These are phyloP conservation scores for Clarireedia hainanense DNA, from an alignment of 2,329 filamentous ascomycete species.

Conservation along the genomic window DNA sequence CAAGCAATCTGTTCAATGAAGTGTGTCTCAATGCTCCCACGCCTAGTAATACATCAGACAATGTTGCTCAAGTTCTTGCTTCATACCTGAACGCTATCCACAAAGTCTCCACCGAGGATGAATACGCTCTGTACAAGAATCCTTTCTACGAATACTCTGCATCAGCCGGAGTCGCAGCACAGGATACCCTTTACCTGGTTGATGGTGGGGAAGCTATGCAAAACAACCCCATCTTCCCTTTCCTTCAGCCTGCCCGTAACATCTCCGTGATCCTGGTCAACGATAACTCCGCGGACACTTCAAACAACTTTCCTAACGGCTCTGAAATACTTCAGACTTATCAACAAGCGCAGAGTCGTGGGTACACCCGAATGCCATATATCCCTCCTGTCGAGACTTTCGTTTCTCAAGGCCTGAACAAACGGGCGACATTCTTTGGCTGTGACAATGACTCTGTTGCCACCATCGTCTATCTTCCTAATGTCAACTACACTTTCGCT, in stretches of 20 bases:
- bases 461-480: slow-evolving; percentile 33
- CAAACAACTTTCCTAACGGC: slow-evolving; percentile 33
- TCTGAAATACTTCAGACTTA: slow-evolving; percentile 31
- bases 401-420: slow-evolving; percentile 27
- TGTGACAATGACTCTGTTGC: slow-evolving; percentile 28
- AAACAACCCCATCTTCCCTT: slow-evolving; percentile 41
- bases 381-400: slow-evolving; percentile 32
- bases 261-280: slow-evolving; percentile 37
- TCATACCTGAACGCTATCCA: slow-evolving; percentile 27
- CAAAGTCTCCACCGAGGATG: slow-evolving; percentile 25
- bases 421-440: slow-evolving; percentile 35
- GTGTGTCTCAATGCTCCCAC: slow-evolving; percentile 12
- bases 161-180: slow-evolving; percentile 24
- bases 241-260: slow-evolving; percentile 34
- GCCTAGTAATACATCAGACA: slow-evolving; percentile 13
- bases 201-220: slow-evolving; percentile 39
- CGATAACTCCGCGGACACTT: slow-evolving; percentile 39
- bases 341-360: slow-evolving; percentile 13
- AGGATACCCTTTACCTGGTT: slow-evolving; percentile 32
- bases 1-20: slow-evolving; percentile 34
- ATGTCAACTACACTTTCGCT: slow-evolving; percentile 31
- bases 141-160: slow-evolving; percentile 45
- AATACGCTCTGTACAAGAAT: slow-evolving; percentile 48
- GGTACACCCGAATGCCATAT: slow-evolving; percentile 35
- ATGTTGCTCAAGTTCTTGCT: slow-evolving; percentile 20